phyloP scores from a whole-genome alignment of 257 asterid genomes.

The Verbascum thapsus region DNA sequence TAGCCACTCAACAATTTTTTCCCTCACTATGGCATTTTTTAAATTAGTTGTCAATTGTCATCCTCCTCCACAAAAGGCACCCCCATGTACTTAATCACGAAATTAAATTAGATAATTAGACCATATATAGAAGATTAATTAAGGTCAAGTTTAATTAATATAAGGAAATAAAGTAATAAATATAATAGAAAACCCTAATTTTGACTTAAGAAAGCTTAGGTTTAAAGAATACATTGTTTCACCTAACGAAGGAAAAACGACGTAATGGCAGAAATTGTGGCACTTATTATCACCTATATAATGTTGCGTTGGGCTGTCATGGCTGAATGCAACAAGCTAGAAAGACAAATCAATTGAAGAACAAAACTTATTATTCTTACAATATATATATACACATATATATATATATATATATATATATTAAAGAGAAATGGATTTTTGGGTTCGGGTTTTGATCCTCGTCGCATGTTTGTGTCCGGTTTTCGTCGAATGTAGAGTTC shows the following conservation, averaged over 20 bases:
- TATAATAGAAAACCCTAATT: constrained; percentile 13
- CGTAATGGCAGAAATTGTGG: constrained; percentile 41
- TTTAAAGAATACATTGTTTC: constrained; percentile 47
- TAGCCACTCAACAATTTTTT: no score
- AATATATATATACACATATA: neutral
- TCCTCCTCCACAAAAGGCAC: neutral
- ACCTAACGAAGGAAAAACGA: constrained; percentile 79
- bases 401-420: neutral
- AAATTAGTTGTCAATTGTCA: no score
- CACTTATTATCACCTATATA: constrained; percentile 44
- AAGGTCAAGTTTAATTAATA: no score
- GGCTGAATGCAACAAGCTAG: constrained; percentile 36
- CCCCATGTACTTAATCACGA: constrained; percentile 28
- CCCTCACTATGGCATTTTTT: no score
- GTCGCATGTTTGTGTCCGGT: constrained; percentile 43
- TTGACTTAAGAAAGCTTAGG: constrained; percentile 29
- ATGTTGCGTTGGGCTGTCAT: constrained; percentile 49
- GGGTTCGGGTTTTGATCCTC: constrained; percentile 48
- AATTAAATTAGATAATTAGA: no score
- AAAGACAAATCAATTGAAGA: constrained; percentile 33
- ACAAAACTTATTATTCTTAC: constrained; percentile 18
- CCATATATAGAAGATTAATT: no score
- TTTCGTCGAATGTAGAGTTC: constrained; percentile 56
- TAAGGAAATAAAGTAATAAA: constrained; percentile 40
- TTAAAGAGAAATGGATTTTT: constrained; percentile 39